Conservation (phyloP, 2,329 filamentous ascomycete species). For the Cercospora sojina region DNA sequence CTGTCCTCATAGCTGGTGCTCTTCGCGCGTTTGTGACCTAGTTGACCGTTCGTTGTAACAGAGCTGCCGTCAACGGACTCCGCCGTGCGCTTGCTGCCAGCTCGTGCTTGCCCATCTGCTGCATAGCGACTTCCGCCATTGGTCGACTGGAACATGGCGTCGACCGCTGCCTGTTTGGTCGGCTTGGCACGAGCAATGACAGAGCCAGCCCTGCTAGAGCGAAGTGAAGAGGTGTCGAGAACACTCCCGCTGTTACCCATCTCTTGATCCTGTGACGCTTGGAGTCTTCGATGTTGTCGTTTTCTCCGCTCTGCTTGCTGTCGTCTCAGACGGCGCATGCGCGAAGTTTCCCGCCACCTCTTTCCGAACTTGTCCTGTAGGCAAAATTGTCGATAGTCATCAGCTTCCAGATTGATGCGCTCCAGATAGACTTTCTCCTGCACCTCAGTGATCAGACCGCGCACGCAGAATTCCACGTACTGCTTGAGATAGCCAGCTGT, state of each 20-base stretch:
- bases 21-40: conserved; percentile 35
- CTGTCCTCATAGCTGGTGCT: conserved; percentile 32
- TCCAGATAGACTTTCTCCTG: conserved; percentile 38
- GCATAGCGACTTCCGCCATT: conserved; percentile 17
- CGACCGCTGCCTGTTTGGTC: conserved; percentile 18
- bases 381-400: conserved; percentile 35
- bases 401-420: conserved; percentile 31
- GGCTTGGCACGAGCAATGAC: neutral
- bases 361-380: conserved; percentile 40
- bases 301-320: conserved; percentile 28
- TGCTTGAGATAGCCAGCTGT: conserved; percentile 47
- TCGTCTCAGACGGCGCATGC: conserved; percentile 11
- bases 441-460: conserved; percentile 35
- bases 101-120: conserved; percentile 20
- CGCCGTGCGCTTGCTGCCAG: conserved; percentile 31
- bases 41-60: neutral
- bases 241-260: conserved; percentile 14
- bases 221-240: conserved; percentile 18
- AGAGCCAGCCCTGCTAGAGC: conserved; percentile 13
- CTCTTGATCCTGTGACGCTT: conserved; percentile 23
- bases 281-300: conserved; percentile 30
- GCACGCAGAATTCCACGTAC: conserved; percentile 44
- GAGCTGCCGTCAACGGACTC: conserved; percentile 27
- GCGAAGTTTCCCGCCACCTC: conserved; percentile 38
- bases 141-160: conserved; percentile 28